Percentiles rank a stretch among this genome's conserved stretches.
Evolutionary conservation across 2,329 filamentous ascomycete genomes (phyloP).

Genomic region (Fusarium denticulatum): DNA sequence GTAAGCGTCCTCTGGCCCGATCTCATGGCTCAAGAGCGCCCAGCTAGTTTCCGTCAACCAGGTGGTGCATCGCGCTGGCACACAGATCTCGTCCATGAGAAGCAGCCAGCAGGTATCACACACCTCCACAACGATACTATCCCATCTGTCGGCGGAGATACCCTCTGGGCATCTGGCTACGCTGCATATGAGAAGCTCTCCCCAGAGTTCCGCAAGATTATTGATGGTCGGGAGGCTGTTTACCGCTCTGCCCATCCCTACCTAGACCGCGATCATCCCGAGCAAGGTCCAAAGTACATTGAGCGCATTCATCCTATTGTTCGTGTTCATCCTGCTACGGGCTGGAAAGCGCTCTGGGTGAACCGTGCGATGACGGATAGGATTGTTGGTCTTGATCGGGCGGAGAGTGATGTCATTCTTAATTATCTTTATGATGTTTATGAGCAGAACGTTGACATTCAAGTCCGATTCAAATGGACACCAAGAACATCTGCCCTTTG

Average conservation of each 20-base stretch:
- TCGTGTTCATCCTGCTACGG: conserved; percentile 75
- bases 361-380: conserved; percentile 75
- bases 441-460: conserved; percentile 76
- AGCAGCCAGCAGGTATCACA: conserved; percentile 75
- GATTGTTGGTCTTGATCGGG: conserved; percentile 75
- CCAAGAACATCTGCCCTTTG: conserved; percentile 73
- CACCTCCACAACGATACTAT: conserved; percentile 77
- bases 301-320: conserved; percentile 76
- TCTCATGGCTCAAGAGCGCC: conserved; percentile 68
- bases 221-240: conserved; percentile 73
- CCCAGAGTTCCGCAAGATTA: conserved; percentile 74
- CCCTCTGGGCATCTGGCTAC: conserved; percentile 77
- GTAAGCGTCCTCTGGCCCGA: conserved; percentile 77
- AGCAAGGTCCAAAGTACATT: conserved; percentile 70
- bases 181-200: conserved; percentile 78
- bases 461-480: conserved; percentile 77
- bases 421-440: conserved; percentile 75
- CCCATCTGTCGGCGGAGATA: conserved; percentile 73
- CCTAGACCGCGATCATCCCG: conserved; percentile 70
- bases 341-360: conserved; percentile 79
- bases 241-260: conserved; percentile 74
- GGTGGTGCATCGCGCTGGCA: conserved; percentile 77
- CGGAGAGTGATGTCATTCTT: conserved; percentile 74
- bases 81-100: conserved; percentile 75
- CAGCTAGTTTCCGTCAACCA: conserved; percentile 71